These are phyloP conservation scores for Pseudonectria foliicola DNA, from an alignment of 2,329 filamentous ascomycete species.

Conservation along the genomic window DNA sequence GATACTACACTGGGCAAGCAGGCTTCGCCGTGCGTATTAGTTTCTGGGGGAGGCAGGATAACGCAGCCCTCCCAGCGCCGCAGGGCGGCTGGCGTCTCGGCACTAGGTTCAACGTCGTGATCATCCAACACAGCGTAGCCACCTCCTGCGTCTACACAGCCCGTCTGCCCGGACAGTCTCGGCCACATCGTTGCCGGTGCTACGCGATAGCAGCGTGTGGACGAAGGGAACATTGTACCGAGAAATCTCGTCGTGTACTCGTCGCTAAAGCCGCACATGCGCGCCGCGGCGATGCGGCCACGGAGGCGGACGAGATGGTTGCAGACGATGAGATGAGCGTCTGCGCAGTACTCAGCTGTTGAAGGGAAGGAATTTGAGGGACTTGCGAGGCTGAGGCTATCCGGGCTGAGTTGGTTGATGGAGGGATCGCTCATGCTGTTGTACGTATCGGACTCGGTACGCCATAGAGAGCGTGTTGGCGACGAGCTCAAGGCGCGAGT, in stretches of 20 bases:
- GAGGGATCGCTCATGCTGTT: background rate
- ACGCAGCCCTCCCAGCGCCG: conserved; percentile 16
- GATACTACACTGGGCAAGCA: conserved; percentile 11
- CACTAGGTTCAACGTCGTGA: conserved; percentile 7
- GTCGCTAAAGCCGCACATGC: conserved; percentile 31
- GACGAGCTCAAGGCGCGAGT: background rate
- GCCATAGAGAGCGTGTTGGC: too few species aligned
- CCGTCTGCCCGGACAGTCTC: conserved; percentile 20
- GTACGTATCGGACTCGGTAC: too few species aligned
- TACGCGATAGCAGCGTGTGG: conserved; percentile 19
- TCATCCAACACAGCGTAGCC: conserved; percentile 16
- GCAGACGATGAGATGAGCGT: conserved; percentile 25
- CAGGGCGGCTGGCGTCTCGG: background rate
- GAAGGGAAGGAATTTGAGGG: conserved; percentile 1
- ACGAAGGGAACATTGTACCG: conserved; percentile 18
- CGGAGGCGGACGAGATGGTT: conserved; percentile 24
- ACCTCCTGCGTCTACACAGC: conserved; percentile 19
- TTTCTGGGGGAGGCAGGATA: conserved; percentile 19
- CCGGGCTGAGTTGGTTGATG: too few species aligned
- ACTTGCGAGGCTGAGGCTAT: background rate
- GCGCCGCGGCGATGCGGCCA: conserved; percentile 24
- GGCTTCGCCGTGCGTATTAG: conserved; percentile 8
- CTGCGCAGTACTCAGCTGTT: conserved; percentile 23
- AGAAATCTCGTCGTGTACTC: conserved; percentile 23
- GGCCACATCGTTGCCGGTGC: conserved; percentile 27